These are phyloP conservation scores for Vicia villosa DNA, from an alignment of 306 rosid species.

Conservation along the genomic window DNA sequence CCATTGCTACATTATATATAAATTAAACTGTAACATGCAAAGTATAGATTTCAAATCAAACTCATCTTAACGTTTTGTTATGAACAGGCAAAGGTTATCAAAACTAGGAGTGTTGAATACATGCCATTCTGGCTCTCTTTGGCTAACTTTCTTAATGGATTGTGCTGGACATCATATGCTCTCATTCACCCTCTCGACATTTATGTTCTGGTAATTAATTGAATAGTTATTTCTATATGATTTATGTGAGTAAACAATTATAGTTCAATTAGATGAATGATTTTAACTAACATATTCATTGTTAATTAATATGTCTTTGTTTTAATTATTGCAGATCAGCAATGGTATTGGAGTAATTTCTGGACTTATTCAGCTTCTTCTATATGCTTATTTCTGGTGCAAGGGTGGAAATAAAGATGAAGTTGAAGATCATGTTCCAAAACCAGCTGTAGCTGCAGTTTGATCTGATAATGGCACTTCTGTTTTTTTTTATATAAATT, in stretches of 20 bases:
- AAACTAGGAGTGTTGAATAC: slow-evolving; percentile 66
- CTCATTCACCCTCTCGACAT: slow-evolving; percentile 64
- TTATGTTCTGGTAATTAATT: slow-evolving; percentile 58
- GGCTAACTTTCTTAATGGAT: slow-evolving; percentile 68
- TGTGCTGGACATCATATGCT: slow-evolving; percentile 76
- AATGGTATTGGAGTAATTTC: slow-evolving; percentile 65
- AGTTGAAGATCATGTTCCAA: background rate
- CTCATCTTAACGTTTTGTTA: background rate
- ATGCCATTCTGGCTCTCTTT: slow-evolving; percentile 80
- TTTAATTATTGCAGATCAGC: slow-evolving; percentile 54
- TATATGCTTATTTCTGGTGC: slow-evolving; percentile 46
- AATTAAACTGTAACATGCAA: background rate
- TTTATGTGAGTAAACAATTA: background rate
- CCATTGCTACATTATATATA: background rate
- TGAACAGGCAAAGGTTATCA: slow-evolving; percentile 61
- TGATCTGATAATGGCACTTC: background rate
- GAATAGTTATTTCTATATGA: background rate
- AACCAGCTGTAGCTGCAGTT: slow-evolving; percentile 26
- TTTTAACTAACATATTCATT: background rate
- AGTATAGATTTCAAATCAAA: background rate
- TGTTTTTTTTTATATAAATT: background rate
- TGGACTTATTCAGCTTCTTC: slow-evolving; percentile 56
- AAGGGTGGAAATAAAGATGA: slow-evolving; percentile 11
- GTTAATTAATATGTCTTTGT: background rate
- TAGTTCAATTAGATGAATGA: background rate